Evolutionary conservation across 1,284 basidiomycete genomes (phyloP).

Genomic region (Anthracocystis panici-leucophaei): DNA sequence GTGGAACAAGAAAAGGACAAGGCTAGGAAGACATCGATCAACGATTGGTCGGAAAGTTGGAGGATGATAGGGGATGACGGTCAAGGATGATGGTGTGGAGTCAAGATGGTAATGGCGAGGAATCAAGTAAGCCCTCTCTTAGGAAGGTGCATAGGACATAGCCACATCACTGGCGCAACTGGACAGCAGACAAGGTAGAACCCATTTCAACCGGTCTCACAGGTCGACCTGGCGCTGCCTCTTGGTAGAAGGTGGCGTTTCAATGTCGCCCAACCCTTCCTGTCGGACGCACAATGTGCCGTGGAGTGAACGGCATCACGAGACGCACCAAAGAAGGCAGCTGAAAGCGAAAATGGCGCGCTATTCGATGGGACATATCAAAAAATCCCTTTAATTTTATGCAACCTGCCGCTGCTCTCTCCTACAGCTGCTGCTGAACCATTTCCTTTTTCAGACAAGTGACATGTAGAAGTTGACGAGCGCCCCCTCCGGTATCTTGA

Average conservation of each 20-base stretch:
- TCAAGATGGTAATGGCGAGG: neutral
- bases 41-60: slow-evolving; percentile 10
- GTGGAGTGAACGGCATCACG: neutral
- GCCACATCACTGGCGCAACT: no score
- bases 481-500: no score
- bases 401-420: neutral
- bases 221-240: no score
- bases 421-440: neutral
- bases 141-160: neutral
- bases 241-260: no score
- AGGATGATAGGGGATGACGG: neutral
- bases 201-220: slow-evolving; percentile 11
- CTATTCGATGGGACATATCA: slow-evolving; percentile 48
- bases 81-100: neutral
- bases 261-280: no score
- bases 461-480: no score
- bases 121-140: neutral
- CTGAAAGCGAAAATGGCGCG: slow-evolving; percentile 11
- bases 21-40: slow-evolving; percentile 29
- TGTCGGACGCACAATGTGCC: no score
- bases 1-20: neutral
- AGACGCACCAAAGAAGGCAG: neutral
- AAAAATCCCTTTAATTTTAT: neutral
- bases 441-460: neutral
- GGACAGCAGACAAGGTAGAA: slow-evolving; percentile 7